phyloP scores from a whole-genome alignment of 2,329 filamentous ascomycete species.

The Chaetomium sp. region DNA sequence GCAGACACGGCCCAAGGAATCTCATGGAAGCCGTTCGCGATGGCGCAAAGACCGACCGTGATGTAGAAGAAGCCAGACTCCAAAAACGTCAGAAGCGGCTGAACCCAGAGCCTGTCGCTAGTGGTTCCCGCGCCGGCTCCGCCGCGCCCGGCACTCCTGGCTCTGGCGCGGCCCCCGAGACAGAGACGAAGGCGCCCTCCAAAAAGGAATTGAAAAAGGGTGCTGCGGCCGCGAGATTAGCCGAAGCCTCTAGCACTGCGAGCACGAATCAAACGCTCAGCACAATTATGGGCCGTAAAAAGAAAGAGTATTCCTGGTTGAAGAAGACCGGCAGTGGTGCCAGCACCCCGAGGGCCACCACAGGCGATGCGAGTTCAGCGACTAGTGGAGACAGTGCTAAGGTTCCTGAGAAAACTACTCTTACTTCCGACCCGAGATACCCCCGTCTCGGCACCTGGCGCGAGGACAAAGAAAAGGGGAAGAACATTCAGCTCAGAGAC shows the following conservation, averaged over 20 bases:
- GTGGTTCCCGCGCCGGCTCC: constrained; percentile 48
- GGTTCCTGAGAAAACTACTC: constrained; percentile 32
- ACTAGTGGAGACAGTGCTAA: constrained; percentile 14
- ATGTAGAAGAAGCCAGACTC: constrained; percentile 65
- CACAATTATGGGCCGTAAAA: constrained; percentile 63
- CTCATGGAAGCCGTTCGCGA: constrained; percentile 50
- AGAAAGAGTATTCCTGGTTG: constrained; percentile 74
- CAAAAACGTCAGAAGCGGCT: constrained; percentile 59
- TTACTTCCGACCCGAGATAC: constrained; percentile 54
- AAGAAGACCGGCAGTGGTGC: constrained; percentile 48
- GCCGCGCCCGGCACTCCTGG: constrained; percentile 56
- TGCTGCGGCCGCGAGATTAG: constrained; percentile 67
- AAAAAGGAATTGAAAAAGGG: constrained; percentile 83
- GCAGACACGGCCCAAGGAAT: constrained; percentile 38
- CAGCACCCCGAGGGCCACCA: constrained; percentile 40
- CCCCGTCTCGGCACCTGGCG: constrained; percentile 63
- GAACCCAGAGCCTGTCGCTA: constrained; percentile 47
- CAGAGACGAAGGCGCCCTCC: constrained; percentile 58
- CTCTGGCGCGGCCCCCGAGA: constrained; percentile 56
- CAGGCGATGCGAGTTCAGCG: constrained; percentile 30
- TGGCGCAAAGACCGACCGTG: constrained; percentile 59
- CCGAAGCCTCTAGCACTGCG: constrained; percentile 70
- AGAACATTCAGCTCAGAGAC: constrained; percentile 77
- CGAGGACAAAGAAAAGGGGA: constrained; percentile 70
- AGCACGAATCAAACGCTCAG: constrained; percentile 76